Conservation (phyloP, 2,329 filamentous ascomycete genomes). For the Gnomoniopsis sp. region DNA sequence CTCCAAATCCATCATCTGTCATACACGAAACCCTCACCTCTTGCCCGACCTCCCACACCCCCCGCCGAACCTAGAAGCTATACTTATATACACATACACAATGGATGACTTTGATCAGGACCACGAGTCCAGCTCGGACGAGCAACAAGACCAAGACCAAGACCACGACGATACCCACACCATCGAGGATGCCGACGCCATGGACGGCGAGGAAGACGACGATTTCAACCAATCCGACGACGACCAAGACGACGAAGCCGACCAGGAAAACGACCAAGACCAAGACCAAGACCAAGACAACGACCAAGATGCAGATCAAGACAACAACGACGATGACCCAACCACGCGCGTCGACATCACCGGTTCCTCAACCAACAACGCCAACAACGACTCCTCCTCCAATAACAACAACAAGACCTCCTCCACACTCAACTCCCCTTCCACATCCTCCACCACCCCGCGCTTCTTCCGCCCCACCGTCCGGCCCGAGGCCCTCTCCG, state of each 20-base stretch:
- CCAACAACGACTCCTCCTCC: too few relatives aligned
- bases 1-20: too few relatives aligned
- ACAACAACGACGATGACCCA: conserved; percentile 28
- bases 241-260: conserved; percentile 28
- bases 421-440: conserved; percentile 27
- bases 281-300: conserved; percentile 34
- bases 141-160: conserved; percentile 40
- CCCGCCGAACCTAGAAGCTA: too few relatives aligned
- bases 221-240: conserved; percentile 36
- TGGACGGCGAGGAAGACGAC: conserved; percentile 32
- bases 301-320: conserved; percentile 31
- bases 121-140: conserved; percentile 37
- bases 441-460: conserved; percentile 20
- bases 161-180: conserved; percentile 26
- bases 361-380: conserved; percentile 9
- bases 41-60: too few relatives aligned
- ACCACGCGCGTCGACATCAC: conserved; percentile 13
- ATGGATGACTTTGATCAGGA: conserved; percentile 37
- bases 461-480: conserved; percentile 55
- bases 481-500: conserved; percentile 75
- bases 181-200: conserved; percentile 34
- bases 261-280: conserved; percentile 33
- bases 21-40: too few relatives aligned
- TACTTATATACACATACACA: too few relatives aligned
- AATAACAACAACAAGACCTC: conserved; percentile 16